Base-by-base conservation (phyloP, 176 grass and related monocot species). In the Avena sativa region DNA sequence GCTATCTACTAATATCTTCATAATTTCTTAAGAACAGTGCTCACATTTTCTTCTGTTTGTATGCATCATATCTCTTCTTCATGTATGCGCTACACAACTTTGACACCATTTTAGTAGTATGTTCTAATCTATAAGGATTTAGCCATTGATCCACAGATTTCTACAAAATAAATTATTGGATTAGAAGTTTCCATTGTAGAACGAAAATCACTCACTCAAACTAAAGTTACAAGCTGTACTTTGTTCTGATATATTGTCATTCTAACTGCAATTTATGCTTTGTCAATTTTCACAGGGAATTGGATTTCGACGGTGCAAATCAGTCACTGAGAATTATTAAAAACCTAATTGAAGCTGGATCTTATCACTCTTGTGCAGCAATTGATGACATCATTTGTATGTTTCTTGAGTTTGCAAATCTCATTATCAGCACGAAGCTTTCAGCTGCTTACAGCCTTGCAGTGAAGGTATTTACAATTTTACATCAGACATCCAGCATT, bases 311-410 rank as follows among this genome's bases (percentile, higher is more conserved):
- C 81, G 84, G 36, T 50, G 87, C 85, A 64, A 94, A 92, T 57
- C 96, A 98, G 79, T 86, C 93, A 62, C 90, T 98, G 20, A 90
- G 90, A 86, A 91, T 98, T 88, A 83, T 96, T 48, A 91, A 86
- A 88, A 98, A 96, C 88, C 78, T 98, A 66, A 90, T 98, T 89
- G 88, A 95, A 63, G 81, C 87, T 17, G 92, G 90, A 6, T 88
- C 88, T 55, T 87, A 79, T 71, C 84, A 95, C 57, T 84, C 90
- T 79, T 92, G 53, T 89, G 74, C 90, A 61, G 83, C 71, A 70
- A 85, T 86, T 83, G 85, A 98, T 89, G 86, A 91, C 55, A 87
- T 95, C 61, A 92, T 88, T 61, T 78, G 69, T 53, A 17, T 91
- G 34, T 86, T 98, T 79, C 87, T 96, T 38, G 92, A 96, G 44